These are phyloP conservation scores for Cryoendolithus antarcticus DNA, from an alignment of 2,329 filamentous ascomycete genomes.

Conservation along the genomic window DNA sequence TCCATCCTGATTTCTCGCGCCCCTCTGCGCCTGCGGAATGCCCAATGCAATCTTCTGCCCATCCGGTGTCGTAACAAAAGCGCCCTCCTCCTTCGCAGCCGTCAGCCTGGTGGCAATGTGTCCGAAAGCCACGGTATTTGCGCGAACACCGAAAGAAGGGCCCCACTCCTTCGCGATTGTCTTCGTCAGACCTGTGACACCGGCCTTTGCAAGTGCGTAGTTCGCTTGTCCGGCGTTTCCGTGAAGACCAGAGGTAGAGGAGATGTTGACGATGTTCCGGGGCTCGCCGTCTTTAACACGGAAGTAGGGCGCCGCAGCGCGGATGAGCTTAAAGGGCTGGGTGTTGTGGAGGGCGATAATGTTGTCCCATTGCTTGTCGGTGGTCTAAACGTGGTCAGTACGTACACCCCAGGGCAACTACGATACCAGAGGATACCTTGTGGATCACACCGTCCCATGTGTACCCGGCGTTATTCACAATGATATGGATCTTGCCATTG, in stretches of 20 bases:
- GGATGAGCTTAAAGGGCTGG: constrained; percentile 71
- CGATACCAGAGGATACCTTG: constrained; percentile 40
- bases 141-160: constrained; percentile 65
- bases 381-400: constrained; percentile 42
- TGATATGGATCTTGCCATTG: constrained; percentile 75
- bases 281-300: constrained; percentile 72
- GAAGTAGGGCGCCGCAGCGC: constrained; percentile 74
- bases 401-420: background rate
- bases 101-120: constrained; percentile 71
- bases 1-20: constrained; percentile 28
- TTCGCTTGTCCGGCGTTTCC: constrained; percentile 88
- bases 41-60: constrained; percentile 64
- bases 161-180: constrained; percentile 90
- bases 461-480: constrained; percentile 85
- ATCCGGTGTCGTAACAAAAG: constrained; percentile 62
- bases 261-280: constrained; percentile 72
- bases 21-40: constrained; percentile 52
- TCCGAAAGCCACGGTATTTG: constrained; percentile 77
- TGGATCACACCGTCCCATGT: constrained; percentile 90
- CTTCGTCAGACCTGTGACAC: constrained; percentile 70
- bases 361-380: constrained; percentile 82
- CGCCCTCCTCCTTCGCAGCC: constrained; percentile 71
- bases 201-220: constrained; percentile 76
- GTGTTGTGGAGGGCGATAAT: constrained; percentile 76
- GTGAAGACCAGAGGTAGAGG: constrained; percentile 66